Percentiles rank a stretch among this genome's conserved stretches.
These are phyloP conservation scores for Capronia americana DNA, from an alignment of 2,329 filamentous ascomycete genomes.

Conservation along the genomic window DNA sequence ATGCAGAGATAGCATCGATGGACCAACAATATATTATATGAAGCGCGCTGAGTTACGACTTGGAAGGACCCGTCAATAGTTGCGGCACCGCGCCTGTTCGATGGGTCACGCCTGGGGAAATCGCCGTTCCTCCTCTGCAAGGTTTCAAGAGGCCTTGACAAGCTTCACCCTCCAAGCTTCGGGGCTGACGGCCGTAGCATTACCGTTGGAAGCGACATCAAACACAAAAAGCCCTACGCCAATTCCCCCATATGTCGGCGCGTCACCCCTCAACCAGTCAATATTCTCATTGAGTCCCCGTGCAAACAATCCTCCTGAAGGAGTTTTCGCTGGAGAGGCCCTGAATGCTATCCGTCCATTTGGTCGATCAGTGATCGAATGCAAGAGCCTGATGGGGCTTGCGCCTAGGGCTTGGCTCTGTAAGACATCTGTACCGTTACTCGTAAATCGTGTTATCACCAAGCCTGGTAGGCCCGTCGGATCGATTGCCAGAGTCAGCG, in stretches of 20 bases:
- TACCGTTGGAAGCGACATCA: constrained; percentile 40
- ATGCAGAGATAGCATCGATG: neutral
- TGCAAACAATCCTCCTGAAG: constrained; percentile 6
- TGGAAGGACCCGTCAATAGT: neutral
- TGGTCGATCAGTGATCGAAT: constrained; percentile 31
- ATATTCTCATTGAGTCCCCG: constrained; percentile 3
- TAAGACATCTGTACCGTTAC: constrained; percentile 30
- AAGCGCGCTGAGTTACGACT: neutral
- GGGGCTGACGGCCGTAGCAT: constrained; percentile 35
- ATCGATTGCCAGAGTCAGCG: constrained; percentile 40
- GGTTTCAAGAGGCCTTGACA: constrained; percentile 5
- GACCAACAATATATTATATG: neutral
- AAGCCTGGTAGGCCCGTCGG: constrained; percentile 26
- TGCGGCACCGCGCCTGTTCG: neutral
- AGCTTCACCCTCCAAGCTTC: constrained; percentile 37
- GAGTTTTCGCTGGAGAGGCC: neutral
- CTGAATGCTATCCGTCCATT: constrained; percentile 19
- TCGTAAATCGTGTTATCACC: constrained; percentile 31
- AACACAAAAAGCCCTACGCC: constrained; percentile 42
- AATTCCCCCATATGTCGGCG: constrained; percentile 38
- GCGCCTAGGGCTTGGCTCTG: neutral
- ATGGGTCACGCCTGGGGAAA: neutral
- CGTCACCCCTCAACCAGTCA: constrained; percentile 36
- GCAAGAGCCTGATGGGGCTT: constrained; percentile 35
- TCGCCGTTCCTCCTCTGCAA: neutral